Evolutionary conservation across 2,329 filamentous ascomycete species (phyloP).

Genomic region (Lachnellula cervina): DNA sequence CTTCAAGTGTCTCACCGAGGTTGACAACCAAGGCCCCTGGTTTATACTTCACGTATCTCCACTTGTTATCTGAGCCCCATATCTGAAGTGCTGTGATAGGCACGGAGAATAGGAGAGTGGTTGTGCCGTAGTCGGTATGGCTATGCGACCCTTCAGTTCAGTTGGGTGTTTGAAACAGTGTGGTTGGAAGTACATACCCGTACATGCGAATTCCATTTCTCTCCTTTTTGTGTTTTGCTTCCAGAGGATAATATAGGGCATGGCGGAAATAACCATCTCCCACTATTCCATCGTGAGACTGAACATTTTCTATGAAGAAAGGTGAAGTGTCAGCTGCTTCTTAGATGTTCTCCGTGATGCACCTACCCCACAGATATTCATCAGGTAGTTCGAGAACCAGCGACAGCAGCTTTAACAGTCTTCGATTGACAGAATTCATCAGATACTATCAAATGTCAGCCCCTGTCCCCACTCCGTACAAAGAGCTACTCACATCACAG

Average conservation of each 20-base stretch:
- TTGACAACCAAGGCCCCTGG: conserved; percentile 44
- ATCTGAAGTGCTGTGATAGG: conserved; percentile 44
- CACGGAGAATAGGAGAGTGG: conserved; percentile 43
- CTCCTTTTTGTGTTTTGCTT: conserved; percentile 31
- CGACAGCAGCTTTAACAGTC: conserved; percentile 38
- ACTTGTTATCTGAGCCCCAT: conserved; percentile 38
- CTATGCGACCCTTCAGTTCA: conserved; percentile 20
- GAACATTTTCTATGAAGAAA: conserved; percentile 31
- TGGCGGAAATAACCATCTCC: conserved; percentile 44
- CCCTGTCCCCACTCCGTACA: background rate
- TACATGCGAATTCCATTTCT: conserved; percentile 40
- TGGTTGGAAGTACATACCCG: conserved; percentile 6
- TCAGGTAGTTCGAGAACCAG: conserved; percentile 41
- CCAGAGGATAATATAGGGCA: conserved; percentile 38
- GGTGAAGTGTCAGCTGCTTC: background rate
- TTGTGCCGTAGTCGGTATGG: conserved; percentile 44
- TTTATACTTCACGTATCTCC: conserved; percentile 42
- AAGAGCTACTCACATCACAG: conserved; percentile 25
- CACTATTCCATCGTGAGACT: conserved; percentile 38
- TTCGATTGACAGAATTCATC: conserved; percentile 43
- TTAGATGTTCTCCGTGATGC: background rate
- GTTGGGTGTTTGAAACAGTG: background rate
- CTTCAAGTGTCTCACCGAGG: conserved; percentile 38
- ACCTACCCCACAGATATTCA: conserved; percentile 37
- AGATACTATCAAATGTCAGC: conserved; percentile 33